Evolutionary conservation across 768 basidiomycete species (phyloP), one percentile per base, ranked within the genome.

Genomic region (Lyophyllum atratum): DNA sequence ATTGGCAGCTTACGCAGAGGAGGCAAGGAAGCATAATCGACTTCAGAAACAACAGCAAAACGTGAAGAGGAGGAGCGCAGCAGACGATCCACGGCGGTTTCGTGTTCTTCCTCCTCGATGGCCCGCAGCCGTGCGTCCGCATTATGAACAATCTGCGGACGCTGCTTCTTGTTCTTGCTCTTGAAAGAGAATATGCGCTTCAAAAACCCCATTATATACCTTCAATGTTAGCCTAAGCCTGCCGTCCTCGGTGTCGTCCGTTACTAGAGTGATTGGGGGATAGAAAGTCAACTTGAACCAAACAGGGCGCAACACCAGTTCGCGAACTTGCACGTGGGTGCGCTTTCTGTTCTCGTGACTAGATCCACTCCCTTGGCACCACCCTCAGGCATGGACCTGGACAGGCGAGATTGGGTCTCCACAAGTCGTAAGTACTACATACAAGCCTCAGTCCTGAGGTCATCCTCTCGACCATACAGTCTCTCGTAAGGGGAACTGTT

Each of bases 61-160:
- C 86, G 83, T 37, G 87, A 81, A 4, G 91, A 91, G 14, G 88
- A 86, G 1, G 90, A 90, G 43, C 90, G 83, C 33, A 93, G 68
- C 14, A 93, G 76, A n/a, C 78, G 75, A 31, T 76, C 74, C 40
- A 76, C 70, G 28, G 73, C 76, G 44, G 74, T 78, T 64, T 81
- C 80, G 49, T 80, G 78, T 54, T 80, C 80, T 54, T 86, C 85
- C 31, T 84, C 79, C 46, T 80, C 74, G 28, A 65, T 64, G 21
- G 56, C 61, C 43, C 59, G 63, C 42, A 54, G n/a, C 21, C 49
- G 48, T 12, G 61, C 46, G 24, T 58, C 55, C 21, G 66, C 65
- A 53, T 74, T 66, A 51, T 72, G 66, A 54, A 62, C 59, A 58
- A 70, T 58, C 45, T 64, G 61, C 25, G 63, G 66, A 37, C 54